Conservation (phyloP, 2,329 filamentous ascomycete genomes). For the Cadophora luteo-olivacea region DNA sequence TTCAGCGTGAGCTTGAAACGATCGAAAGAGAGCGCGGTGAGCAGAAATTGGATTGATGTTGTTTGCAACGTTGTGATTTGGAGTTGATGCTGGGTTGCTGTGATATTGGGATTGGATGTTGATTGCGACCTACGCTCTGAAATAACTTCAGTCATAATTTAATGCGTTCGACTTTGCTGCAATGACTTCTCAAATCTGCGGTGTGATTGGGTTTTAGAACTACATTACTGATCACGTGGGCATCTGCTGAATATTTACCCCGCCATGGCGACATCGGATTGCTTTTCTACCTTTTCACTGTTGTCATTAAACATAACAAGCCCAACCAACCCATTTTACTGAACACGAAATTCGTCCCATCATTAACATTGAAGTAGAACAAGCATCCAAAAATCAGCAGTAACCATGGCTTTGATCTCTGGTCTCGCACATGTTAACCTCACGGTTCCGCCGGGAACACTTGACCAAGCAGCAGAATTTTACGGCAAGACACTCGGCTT, state of each 20-base stretch:
- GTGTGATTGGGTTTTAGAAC: neutral
- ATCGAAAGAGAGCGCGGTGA: neutral
- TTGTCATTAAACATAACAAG: neutral
- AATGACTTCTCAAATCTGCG: neutral
- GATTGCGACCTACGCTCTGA: neutral
- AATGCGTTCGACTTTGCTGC: neutral
- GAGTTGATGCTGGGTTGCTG: neutral
- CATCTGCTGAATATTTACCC: constrained; percentile 10
- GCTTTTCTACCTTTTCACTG: neutral
- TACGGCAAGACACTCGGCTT: constrained; percentile 64
- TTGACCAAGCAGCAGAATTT: constrained; percentile 58
- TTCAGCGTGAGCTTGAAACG: neutral
- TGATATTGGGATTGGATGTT: neutral
- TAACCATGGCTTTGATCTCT: constrained; percentile 48
- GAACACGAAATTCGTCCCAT: neutral
- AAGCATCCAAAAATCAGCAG: neutral
- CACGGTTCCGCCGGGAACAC: constrained; percentile 59
- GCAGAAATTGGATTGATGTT: neutral
- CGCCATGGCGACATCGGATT: constrained; percentile 8
- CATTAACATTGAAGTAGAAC: neutral
- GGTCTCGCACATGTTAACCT: constrained; percentile 65
- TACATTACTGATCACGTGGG: neutral
- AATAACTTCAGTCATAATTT: neutral
- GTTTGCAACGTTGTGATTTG: neutral
- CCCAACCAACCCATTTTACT: neutral